Percentiles rank a stretch among this genome's conserved stretches.
phyloP scores from a whole-genome alignment of 495 filamentous ascomycete genomes.

The Paragyromitra xinjiangensis region DNA sequence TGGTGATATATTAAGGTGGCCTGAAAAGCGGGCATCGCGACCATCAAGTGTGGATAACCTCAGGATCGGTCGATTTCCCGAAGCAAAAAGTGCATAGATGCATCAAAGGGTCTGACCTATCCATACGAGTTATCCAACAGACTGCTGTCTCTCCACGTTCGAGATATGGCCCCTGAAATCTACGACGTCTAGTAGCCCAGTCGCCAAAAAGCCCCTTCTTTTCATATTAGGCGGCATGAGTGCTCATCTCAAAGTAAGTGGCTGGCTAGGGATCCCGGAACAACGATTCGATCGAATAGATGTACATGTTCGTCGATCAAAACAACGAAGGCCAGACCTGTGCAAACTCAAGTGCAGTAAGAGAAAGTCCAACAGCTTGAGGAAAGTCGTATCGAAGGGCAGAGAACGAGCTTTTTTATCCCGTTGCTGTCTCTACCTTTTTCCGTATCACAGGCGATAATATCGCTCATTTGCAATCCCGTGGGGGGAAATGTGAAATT shows the following conservation, averaged over 20 bases:
- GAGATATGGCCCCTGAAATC: background rate
- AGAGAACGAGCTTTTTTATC: background rate
- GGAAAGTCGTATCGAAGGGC: conserved; percentile 17
- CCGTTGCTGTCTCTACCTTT: background rate
- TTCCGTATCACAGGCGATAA: conserved; percentile 4
- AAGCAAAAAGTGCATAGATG: background rate
- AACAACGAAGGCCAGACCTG: background rate
- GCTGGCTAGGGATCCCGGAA: background rate
- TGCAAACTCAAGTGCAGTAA: background rate
- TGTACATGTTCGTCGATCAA: background rate
- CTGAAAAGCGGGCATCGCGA: background rate
- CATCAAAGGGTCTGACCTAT: background rate
- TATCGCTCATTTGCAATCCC: conserved; percentile 17
- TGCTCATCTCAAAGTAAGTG: background rate
- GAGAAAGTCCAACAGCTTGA: background rate
- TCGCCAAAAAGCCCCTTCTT: background rate
- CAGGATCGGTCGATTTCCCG: background rate
- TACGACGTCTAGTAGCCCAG: background rate
- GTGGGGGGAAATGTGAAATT: background rate
- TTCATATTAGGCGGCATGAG: background rate
- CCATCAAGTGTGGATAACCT: background rate
- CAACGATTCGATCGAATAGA: background rate
- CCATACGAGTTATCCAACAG: background rate
- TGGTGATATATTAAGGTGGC: background rate
- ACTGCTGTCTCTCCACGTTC: background rate